phyloP scores from a whole-genome alignment of 495 filamentous ascomycete genomes.

The Tuber indicum region DNA sequence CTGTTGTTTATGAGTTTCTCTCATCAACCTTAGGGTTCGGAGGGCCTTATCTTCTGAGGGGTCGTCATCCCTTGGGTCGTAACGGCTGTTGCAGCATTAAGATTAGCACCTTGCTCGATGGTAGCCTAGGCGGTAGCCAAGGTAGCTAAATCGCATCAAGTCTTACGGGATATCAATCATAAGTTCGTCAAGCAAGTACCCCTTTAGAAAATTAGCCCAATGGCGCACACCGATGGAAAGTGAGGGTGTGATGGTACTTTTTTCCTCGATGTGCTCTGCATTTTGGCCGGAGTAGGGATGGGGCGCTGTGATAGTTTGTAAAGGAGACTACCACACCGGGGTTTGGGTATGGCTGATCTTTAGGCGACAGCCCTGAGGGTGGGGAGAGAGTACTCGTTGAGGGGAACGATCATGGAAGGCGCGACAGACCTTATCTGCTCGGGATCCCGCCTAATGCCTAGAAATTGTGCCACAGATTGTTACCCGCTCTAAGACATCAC shows the following conservation, averaged over 20 bases:
- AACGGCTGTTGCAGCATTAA: slow-evolving; percentile 4
- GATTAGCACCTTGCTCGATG: background rate
- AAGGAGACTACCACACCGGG: slow-evolving; percentile 10
- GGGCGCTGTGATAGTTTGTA: slow-evolving; percentile 21
- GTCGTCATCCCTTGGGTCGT: slow-evolving; percentile 20
- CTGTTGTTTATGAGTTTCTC: slow-evolving; percentile 31
- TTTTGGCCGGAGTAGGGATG: slow-evolving; percentile 3
- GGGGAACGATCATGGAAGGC: background rate
- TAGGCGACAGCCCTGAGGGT: slow-evolving; percentile 19
- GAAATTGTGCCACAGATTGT: background rate
- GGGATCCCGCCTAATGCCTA: background rate
- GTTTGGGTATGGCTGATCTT: slow-evolving; percentile 17
- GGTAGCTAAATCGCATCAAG: background rate
- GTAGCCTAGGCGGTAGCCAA: background rate
- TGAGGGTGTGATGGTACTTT: slow-evolving; percentile 3
- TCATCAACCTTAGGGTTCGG: slow-evolving; percentile 30
- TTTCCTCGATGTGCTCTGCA: background rate
- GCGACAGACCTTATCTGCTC: background rate
- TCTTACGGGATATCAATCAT: slow-evolving; percentile 32
- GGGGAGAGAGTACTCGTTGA: background rate
- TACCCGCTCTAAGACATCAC: background rate
- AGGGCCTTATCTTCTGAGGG: slow-evolving; percentile 29
- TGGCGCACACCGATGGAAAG: background rate
- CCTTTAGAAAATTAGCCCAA: slow-evolving; percentile 13
- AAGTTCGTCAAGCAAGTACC: slow-evolving; percentile 29